A percentile compares a stretch with the other conserved stretches of the same genome.
phyloP scores from a whole-genome alignment of 2,329 filamentous ascomycete genomes.

The Ophiognomonia clavigignenti-juglandacearum region DNA sequence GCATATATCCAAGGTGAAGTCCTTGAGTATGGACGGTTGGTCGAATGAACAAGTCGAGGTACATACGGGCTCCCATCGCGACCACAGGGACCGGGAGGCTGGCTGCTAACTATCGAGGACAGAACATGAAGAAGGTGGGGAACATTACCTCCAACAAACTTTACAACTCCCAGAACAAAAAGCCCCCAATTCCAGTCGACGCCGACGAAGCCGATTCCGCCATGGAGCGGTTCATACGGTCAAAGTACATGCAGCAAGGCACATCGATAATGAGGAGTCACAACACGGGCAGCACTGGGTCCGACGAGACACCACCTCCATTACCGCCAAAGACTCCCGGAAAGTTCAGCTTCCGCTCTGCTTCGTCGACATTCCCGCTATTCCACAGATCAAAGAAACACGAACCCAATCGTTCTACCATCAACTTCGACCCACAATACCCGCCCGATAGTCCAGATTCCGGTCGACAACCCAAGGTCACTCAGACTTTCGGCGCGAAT shows the following conservation, averaged over 20 bases:
- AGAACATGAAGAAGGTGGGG: slow-evolving; percentile 94
- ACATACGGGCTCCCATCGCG: slow-evolving; percentile 28
- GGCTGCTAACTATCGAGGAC: slow-evolving; percentile 10
- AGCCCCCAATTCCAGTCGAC: slow-evolving; percentile 81
- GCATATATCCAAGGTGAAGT: slow-evolving; percentile 98
- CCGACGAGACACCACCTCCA: slow-evolving; percentile 57
- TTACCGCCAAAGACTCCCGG: slow-evolving; percentile 61
- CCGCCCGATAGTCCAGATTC: slow-evolving; percentile 19
- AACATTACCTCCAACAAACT: slow-evolving; percentile 81
- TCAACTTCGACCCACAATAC: slow-evolving; percentile 13
- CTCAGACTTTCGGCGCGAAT: slow-evolving; percentile 64
- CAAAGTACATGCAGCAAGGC: slow-evolving; percentile 75
- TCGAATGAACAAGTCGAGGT: slow-evolving; percentile 94
- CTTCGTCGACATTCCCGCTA: slow-evolving; percentile 64
- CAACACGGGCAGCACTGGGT: slow-evolving; percentile 41
- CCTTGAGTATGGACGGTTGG: slow-evolving; percentile 98
- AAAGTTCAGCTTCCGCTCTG: slow-evolving; percentile 53
- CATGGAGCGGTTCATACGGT: slow-evolving; percentile 91
- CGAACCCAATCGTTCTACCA: slow-evolving; percentile 23
- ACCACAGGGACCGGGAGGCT: not conserved
- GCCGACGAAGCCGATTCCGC: slow-evolving; percentile 87
- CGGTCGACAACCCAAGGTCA: slow-evolving; percentile 50
- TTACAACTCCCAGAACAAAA: slow-evolving; percentile 82
- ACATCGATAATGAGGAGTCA: slow-evolving; percentile 30
- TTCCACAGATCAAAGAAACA: slow-evolving; percentile 58